Evolutionary conservation across 108 stramenopile genomes (phyloP).

Genomic region (Skeletonema costatum): DNA sequence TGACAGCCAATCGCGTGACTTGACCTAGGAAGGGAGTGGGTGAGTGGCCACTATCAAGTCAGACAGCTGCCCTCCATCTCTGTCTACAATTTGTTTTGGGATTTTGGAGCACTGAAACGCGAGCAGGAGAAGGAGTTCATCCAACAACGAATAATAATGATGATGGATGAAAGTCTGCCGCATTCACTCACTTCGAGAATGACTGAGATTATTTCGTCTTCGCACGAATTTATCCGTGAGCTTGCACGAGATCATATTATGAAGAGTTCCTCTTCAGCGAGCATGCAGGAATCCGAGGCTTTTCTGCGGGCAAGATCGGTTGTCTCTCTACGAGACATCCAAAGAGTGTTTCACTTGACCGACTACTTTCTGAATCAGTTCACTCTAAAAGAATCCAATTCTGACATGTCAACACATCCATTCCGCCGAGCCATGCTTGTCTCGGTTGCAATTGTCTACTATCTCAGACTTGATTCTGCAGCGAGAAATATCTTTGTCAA

Average conservation of each 20-base stretch:
- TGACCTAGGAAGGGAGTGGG: constrained; percentile 36
- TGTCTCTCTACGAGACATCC: constrained; percentile 35
- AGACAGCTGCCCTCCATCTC: constrained; percentile 12
- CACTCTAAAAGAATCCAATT: background rate
- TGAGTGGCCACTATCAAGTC: constrained; percentile 41
- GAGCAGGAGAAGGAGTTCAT: constrained; percentile 45
- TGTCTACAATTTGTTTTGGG: constrained; percentile 22
- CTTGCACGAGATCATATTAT: constrained; percentile 30
- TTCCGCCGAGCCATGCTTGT: constrained; percentile 26
- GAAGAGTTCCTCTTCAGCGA: background rate
- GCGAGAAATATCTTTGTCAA: constrained; percentile 7
- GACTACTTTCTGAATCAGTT: constrained; percentile 32
- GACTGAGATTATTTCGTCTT: constrained; percentile 23
- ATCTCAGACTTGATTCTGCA: constrained; percentile 21
- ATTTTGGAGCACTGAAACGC: constrained; percentile 20
- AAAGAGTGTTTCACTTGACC: constrained; percentile 27
- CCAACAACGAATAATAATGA: constrained; percentile 25
- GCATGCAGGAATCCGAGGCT: background rate
- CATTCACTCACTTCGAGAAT: background rate
- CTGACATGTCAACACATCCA: background rate
- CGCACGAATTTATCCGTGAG: constrained; percentile 31
- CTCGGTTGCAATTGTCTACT: constrained; percentile 30
- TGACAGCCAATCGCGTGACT: constrained; percentile 5
- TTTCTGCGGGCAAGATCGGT: constrained; percentile 19
- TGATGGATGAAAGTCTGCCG: constrained; percentile 24